These are phyloP conservation scores for Cladosporium cucumerinum DNA, from an alignment of 2,329 filamentous ascomycete genomes.

Conservation along the genomic window DNA sequence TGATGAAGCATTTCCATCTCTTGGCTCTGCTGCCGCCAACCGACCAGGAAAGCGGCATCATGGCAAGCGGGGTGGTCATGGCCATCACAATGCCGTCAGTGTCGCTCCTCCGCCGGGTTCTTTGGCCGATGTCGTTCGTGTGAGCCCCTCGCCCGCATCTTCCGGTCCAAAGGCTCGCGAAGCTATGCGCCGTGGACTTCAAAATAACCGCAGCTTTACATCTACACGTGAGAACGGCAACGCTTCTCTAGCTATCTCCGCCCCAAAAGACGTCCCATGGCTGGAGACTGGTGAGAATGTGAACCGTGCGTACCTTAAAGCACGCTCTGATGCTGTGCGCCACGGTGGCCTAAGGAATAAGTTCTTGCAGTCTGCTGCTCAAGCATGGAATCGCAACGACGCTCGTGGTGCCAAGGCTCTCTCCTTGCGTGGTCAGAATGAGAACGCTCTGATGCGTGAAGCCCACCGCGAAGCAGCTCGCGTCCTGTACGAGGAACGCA, in stretches of 20 bases:
- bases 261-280: slow-evolving; percentile 93
- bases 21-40: slow-evolving; percentile 68
- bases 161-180: slow-evolving; percentile 42
- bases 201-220: slow-evolving; percentile 63
- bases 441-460: slow-evolving; percentile 96
- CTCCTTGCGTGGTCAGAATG: slow-evolving; percentile 88
- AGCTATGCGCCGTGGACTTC: slow-evolving; percentile 52
- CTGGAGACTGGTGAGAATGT: slow-evolving; percentile 86
- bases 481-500: slow-evolving; percentile 89
- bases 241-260: slow-evolving; percentile 77
- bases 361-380: slow-evolving; percentile 92
- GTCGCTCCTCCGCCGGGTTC: slow-evolving; percentile 73
- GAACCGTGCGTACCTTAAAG: slow-evolving; percentile 93
- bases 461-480: slow-evolving; percentile 91
- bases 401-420: slow-evolving; percentile 92
- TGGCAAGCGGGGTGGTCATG: slow-evolving; percentile 82
- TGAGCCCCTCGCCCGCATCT: slow-evolving; percentile 76
- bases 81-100: slow-evolving; percentile 59
- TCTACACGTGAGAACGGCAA: slow-evolving; percentile 70
- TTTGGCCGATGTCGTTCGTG: slow-evolving; percentile 89
- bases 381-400: slow-evolving; percentile 98
- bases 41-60: slow-evolving; percentile 89
- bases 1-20: slow-evolving; percentile 87
- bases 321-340: slow-evolving; percentile 92
- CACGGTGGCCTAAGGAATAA: slow-evolving; percentile 96